Evolutionary conservation across 768 basidiomycete genomes (phyloP).

Genomic region (Coprinellus micaceus): DNA sequence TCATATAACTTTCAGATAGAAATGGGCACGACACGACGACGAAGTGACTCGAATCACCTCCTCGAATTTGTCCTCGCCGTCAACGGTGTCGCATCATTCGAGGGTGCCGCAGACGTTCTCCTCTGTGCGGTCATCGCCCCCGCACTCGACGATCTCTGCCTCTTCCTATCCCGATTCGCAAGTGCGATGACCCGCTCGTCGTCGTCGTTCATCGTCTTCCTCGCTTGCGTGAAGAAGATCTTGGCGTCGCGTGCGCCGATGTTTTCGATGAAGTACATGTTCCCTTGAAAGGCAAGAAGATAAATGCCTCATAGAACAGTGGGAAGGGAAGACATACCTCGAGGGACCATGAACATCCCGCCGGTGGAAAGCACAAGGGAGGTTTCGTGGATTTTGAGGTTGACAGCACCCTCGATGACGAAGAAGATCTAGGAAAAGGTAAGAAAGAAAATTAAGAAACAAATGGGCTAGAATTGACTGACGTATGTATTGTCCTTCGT

Average conservation of each 20-base stretch:
- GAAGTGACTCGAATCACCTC: too few species aligned
- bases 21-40: too few species aligned
- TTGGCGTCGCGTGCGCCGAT: slow-evolving; percentile 74
- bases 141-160: slow-evolving; percentile 23
- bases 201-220: slow-evolving; percentile 33
- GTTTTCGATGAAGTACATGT: slow-evolving; percentile 88
- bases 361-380: slow-evolving; percentile 76
- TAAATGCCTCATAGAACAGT: neutral
- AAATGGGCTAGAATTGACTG: neutral
- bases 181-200: slow-evolving; percentile 19
- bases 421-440: slow-evolving; percentile 41
- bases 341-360: slow-evolving; percentile 85
- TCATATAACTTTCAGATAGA: too few species aligned
- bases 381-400: slow-evolving; percentile 77
- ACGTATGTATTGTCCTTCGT: slow-evolving; percentile 84
- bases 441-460: neutral
- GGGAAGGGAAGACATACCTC: slow-evolving; percentile 50
- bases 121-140: slow-evolving; percentile 2
- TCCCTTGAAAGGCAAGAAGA: slow-evolving; percentile 48
- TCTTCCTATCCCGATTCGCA: slow-evolving; percentile 19
- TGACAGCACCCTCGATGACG: slow-evolving; percentile 85
- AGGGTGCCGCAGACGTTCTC: too few species aligned
- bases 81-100: too few species aligned
- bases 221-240: slow-evolving; percentile 92
- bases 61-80: too few species aligned